Percentiles rank a stretch among this genome's conserved stretches.
These are phyloP conservation scores for Trichaptum fuscoviolaceum DNA, from an alignment of 768 basidiomycete species.

Conservation along the genomic window DNA sequence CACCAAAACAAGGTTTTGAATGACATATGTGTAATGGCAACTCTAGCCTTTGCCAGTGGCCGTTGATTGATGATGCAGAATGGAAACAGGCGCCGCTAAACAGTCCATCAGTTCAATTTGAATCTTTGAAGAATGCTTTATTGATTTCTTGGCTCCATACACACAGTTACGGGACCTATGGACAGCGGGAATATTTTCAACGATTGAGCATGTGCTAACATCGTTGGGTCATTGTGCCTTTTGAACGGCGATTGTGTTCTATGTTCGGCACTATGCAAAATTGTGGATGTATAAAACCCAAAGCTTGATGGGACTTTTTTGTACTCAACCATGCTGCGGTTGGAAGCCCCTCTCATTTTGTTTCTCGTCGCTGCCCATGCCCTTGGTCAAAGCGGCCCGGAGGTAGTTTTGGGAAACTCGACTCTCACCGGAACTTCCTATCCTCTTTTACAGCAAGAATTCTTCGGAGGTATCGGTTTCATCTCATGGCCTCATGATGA, in stretches of 20 bases:
- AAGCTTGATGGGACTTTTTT: background rate
- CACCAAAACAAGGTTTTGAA: too few relatives aligned
- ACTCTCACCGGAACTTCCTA: slow-evolving; percentile 33
- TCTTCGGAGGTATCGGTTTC: slow-evolving; percentile 37
- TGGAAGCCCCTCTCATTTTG: background rate
- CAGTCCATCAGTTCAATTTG: too few relatives aligned
- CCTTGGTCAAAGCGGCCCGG: slow-evolving; percentile 1
- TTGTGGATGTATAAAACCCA: background rate
- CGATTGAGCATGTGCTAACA: background rate
- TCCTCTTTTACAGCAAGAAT: slow-evolving; percentile 33
- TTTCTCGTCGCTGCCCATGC: background rate
- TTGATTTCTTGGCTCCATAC: background rate
- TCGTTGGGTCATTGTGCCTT: background rate
- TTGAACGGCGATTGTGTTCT: background rate
- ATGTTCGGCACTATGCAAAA: background rate
- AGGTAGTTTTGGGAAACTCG: slow-evolving; percentile 33
- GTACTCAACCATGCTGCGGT: background rate
- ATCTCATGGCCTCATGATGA: background rate
- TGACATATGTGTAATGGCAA: too few relatives aligned
- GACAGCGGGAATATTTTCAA: too few relatives aligned
- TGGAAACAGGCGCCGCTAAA: too few relatives aligned
- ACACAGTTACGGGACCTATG: too few relatives aligned
- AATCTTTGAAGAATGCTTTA: background rate
- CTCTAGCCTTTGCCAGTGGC: too few relatives aligned
- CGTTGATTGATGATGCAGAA: too few relatives aligned